A percentile compares a stretch with the other conserved stretches of the same genome.
These are phyloP conservation scores for Penicillium atrosanguineum DNA, from an alignment of 495 filamentous ascomycete genomes.

Conservation along the genomic window DNA sequence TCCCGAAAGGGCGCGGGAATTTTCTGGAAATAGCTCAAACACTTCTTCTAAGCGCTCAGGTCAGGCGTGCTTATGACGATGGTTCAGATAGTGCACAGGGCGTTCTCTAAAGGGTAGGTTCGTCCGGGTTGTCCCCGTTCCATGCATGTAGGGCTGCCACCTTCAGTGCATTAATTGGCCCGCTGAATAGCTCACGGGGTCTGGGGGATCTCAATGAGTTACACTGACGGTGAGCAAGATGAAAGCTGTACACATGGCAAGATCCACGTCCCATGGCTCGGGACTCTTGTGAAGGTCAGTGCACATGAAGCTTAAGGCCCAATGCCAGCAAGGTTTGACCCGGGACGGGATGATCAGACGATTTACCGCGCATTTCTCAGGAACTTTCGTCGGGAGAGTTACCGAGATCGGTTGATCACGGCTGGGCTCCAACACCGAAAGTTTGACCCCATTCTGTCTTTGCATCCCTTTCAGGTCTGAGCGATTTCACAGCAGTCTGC, in stretches of 20 bases:
- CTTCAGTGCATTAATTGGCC: slow-evolving; percentile 8
- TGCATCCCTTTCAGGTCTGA: slow-evolving; percentile 1
- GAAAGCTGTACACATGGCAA: slow-evolving; percentile 18
- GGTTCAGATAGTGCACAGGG: slow-evolving; percentile 4
- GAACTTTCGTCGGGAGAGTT: slow-evolving; percentile 4
- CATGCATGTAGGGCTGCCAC: slow-evolving; percentile 7
- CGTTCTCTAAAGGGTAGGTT: slow-evolving; percentile 3
- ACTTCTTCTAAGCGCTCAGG: neutral
- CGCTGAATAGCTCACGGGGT: slow-evolving; percentile 7
- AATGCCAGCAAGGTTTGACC: slow-evolving; percentile 16
- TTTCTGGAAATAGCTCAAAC: neutral
- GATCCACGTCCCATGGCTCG: slow-evolving; percentile 6
- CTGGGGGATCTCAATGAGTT: slow-evolving; percentile 5
- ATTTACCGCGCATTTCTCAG: slow-evolving; percentile 24
- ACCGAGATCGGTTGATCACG: slow-evolving; percentile 2
- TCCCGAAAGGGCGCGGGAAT: slow-evolving; percentile 6
- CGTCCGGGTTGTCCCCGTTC: neutral
- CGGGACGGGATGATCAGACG: slow-evolving; percentile 11
- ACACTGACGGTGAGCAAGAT: slow-evolving; percentile 14
- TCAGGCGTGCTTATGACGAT: slow-evolving; percentile 8
- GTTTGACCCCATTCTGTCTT: slow-evolving; percentile 20
- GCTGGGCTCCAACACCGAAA: slow-evolving; percentile 1
- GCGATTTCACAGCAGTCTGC: slow-evolving; percentile 2
- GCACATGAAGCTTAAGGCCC: neutral
- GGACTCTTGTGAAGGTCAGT: neutral